Percentiles rank a stretch among this genome's conserved stretches.
phyloP scores from a whole-genome alignment of 2,329 filamentous ascomycete genomes.

The Colletotrichum aenigma region DNA sequence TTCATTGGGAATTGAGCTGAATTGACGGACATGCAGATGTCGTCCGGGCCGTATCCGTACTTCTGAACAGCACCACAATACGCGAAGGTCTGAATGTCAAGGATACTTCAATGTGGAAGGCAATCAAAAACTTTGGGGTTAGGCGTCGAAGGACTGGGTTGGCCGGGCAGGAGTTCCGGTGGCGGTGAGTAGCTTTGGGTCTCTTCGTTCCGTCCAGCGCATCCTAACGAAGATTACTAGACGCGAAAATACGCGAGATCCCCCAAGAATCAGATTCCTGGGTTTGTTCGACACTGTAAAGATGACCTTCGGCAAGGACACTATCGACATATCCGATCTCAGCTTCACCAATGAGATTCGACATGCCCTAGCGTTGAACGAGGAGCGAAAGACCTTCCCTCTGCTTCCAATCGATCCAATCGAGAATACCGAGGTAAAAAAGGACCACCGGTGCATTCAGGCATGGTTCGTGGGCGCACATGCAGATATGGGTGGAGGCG shows the following conservation, averaged over 20 bases:
- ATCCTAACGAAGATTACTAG: neutral
- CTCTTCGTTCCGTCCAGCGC: neutral
- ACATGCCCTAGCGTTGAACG: conserved; percentile 42
- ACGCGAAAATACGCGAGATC: conserved; percentile 14
- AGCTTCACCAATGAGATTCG: conserved; percentile 36
- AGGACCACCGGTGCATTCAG: conserved; percentile 31
- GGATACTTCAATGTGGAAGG: neutral
- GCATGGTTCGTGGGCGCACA: conserved; percentile 44
- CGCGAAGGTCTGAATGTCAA: neutral
- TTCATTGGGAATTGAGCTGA: neutral
- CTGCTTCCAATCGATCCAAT: neutral
- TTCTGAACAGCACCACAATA: conserved; percentile 25
- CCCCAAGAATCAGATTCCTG: conserved; percentile 38
- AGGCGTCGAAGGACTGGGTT: neutral
- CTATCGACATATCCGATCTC: conserved; percentile 33
- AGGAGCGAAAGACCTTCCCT: conserved; percentile 31
- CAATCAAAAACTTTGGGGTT: neutral
- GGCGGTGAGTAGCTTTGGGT: neutral
- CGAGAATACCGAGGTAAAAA: conserved; percentile 17
- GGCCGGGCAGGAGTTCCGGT: neutral
- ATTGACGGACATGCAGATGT: conserved; percentile 23
- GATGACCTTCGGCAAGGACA: conserved; percentile 25
- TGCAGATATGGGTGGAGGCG: conserved; percentile 39
- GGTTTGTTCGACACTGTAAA: conserved; percentile 41
- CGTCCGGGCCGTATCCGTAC: conserved; percentile 39